A percentile compares a stretch with the other conserved stretches of the same genome.
These are phyloP conservation scores for Diutina mesorugosa DNA, from an alignment of 1,139 yeast genomes.

Conservation along the genomic window DNA sequence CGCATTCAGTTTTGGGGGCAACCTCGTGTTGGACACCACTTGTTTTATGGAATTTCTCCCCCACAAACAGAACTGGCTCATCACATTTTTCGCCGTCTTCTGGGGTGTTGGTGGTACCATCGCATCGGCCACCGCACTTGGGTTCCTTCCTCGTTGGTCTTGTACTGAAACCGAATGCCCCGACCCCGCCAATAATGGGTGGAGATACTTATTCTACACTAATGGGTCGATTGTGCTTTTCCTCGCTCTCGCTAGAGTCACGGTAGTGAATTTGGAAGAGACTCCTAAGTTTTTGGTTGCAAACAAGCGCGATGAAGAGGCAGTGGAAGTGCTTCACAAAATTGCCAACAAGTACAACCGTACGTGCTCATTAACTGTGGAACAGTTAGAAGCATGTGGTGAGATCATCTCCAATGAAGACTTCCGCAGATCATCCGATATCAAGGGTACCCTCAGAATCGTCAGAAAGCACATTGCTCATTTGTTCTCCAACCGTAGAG, in stretches of 20 bases:
- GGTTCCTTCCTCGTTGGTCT: background rate
- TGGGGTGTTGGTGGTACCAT: constrained; percentile 1
- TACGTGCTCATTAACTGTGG: constrained; percentile 28
- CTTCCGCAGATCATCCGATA: constrained; percentile 4
- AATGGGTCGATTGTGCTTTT: constrained; percentile 18
- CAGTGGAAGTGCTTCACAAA: constrained; percentile 19
- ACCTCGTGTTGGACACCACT: background rate
- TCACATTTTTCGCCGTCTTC: background rate
- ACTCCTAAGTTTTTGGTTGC: constrained; percentile 46
- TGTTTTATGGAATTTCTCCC: background rate
- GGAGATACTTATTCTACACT: background rate
- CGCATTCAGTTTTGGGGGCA: constrained; percentile 1
- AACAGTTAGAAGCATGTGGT: constrained; percentile 32
- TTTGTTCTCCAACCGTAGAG: constrained; percentile 24
- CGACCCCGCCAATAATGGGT: background rate
- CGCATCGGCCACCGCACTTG: background rate
- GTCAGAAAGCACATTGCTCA: constrained; percentile 15
- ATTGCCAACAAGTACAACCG: constrained; percentile 32
- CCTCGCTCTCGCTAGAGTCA: constrained; percentile 33
- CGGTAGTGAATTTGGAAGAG: constrained; percentile 35
- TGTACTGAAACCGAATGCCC: background rate
- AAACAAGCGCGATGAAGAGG: constrained; percentile 40
- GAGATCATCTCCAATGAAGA: constrained; percentile 14
- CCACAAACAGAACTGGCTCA: background rate
- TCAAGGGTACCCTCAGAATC: constrained; percentile 6